Evolutionary conservation across 371 early-diverging fungal species (phyloP), one percentile per base, ranked within the genome.

Genomic region (Catenaria anguillulae): DNA sequence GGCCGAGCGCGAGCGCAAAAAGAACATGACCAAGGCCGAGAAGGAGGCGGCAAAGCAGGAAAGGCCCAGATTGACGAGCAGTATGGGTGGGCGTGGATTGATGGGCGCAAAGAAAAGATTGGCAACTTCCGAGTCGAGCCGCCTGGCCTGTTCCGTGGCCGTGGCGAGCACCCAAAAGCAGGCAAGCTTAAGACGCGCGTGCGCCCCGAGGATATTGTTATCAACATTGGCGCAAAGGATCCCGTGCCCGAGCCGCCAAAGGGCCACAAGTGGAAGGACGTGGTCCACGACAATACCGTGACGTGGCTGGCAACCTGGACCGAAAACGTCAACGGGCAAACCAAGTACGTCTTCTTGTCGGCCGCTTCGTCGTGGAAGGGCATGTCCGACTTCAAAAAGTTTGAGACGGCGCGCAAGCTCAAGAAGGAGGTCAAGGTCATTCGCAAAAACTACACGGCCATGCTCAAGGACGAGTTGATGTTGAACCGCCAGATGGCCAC

Each of bases 241-340:
- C 71, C 74, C 58, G 69, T 95, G 12, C 98, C 98, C 21, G 73
- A 75, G 29, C 83, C 95, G 21, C 95, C 95, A 23, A 71, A 77
- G 0, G 97, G 96, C 26, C 94, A 92, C 69, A 72, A 76, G 46
- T 97, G 98, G 97, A 88, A 79, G 46, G 71, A 75, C 15, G 81
- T 96, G 48, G 79, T 87, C 4, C 88, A 95, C 67, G 92, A 95
- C 66, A 85, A 87, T 66, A 88, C 84, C 1, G 93, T 92, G 37
- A 90, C 92, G 23, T 97, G 98, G 98, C 75, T 97, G 37, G 98
- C 98, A 4, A 92, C 80, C 35, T 97, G 98, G 98, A 93, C 90
- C 67, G 97, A 96, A 68, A 94, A 92, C 71, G 86, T 97, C 55
- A 95, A 92, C 70, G 85, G 81, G 21, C 77, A 75, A 55, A 80